Evolutionary conservation across 2,329 filamentous ascomycete genomes (phyloP).

Genomic region (Fusarium xylarioides): DNA sequence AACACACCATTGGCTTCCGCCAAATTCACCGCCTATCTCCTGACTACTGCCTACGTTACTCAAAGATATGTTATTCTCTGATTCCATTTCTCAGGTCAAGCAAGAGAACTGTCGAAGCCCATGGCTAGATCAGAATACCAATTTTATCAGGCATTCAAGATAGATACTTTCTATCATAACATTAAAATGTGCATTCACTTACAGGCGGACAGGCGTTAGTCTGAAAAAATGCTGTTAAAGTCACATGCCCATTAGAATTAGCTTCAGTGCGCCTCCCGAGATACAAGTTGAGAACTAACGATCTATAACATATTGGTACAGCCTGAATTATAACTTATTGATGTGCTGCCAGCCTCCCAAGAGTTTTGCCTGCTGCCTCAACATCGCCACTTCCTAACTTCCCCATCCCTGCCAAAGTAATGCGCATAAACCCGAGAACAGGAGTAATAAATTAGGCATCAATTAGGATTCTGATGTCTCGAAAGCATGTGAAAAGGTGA

Average conservation of each 20-base stretch:
- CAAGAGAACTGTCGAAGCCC: neutral
- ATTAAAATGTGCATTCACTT: neutral
- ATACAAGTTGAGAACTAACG: neutral
- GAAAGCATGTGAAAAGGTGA: too few relatives aligned
- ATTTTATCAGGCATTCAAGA: neutral
- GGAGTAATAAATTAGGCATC: neutral
- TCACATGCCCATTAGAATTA: neutral
- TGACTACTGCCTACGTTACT: neutral
- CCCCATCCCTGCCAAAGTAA: neutral
- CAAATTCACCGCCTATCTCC: neutral
- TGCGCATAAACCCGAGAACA: too few relatives aligned
- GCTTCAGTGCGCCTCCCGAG: too few relatives aligned
- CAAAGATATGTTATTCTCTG: neutral
- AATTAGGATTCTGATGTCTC: neutral
- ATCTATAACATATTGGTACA: neutral
- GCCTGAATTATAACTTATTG: neutral
- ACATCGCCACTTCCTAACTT: neutral
- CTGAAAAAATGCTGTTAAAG: neutral
- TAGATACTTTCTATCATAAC: neutral
- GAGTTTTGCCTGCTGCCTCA: neutral
- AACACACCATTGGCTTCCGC: neutral
- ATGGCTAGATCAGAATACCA: neutral
- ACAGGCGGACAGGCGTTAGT: neutral
- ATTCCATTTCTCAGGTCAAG: neutral
- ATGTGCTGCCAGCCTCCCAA: neutral